Evolutionary conservation across 768 basidiomycete species (phyloP), one percentile per base, ranked within the genome.

Genomic region (Tremella fuciformis): DNA sequence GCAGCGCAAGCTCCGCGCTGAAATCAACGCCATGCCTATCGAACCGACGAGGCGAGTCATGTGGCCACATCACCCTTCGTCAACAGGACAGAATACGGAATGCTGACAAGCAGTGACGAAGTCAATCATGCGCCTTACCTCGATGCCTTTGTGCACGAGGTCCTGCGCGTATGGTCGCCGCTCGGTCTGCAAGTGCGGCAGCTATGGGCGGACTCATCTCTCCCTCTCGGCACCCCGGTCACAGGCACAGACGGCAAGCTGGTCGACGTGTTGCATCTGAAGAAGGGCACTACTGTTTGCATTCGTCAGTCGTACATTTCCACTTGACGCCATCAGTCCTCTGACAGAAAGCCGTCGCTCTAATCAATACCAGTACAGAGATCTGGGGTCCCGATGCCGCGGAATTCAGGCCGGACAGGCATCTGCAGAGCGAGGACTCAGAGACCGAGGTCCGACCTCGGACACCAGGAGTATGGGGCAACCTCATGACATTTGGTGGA

Each of bases 1-100:
- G 16, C 91, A 93, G 74, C 78, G 79, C 48, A 85, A 83, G 26
- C 81, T 93, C 8, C 85, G 88, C 13, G 69, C 78, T 0, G 90
- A 93, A 67, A 78, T 86, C 0, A 70, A 82, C 7, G 63, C 74
- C 0, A 73, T 85, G 16, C 19, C 48, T 8, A 26, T 53, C 13
- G 66, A 67, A 13, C 29, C 64, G 1, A 39, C 48, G 13, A 59
- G 67, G 69, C 64, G 39, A 64, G 65, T 53, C 19, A 39, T 34
- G 44, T 56, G 13, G 9, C 29, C 29, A 6, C 29, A 11, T 11
- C 6, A 24, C 15, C n/a, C 3, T 56, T 16, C 6, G 29, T 4
- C 29, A 11, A 4, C 6, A 34, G 11, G 29, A 34, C 29, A 34
- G 11, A 34, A 34, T 34, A 11, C 11, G 29, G n/a, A n/a, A n/a